Evolutionary conservation across 2,329 filamentous ascomycete genomes (phyloP).

Genomic region (Tolypocladium guangdongense): DNA sequence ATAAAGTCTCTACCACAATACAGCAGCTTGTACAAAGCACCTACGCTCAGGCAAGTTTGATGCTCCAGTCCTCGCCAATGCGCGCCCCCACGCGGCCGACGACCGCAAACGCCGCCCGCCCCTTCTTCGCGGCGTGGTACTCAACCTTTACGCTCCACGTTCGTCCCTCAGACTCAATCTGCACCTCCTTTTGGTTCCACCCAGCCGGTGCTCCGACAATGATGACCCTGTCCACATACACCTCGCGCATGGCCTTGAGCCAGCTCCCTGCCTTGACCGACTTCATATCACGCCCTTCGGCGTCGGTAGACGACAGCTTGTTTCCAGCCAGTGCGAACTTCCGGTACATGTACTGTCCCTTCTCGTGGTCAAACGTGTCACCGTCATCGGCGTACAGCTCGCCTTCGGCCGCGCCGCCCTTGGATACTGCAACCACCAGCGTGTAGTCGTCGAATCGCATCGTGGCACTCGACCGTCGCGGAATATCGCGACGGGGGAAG

Average conservation of each 20-base stretch:
- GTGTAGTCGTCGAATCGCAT: constrained; percentile 97
- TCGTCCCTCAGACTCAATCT: constrained; percentile 41
- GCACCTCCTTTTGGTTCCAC: constrained; percentile 57
- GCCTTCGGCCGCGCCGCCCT: constrained; percentile 53
- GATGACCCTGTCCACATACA: constrained; percentile 74
- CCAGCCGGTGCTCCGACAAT: constrained; percentile 65
- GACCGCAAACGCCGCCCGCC: constrained; percentile 39
- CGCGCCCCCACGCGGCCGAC: constrained; percentile 39
- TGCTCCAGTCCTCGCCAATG: constrained; percentile 44
- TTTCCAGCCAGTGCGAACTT: constrained; percentile 56
- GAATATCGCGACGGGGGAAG: constrained; percentile 78
- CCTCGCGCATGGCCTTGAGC: constrained; percentile 66
- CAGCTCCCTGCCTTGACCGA: constrained; percentile 55
- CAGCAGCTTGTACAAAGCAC: too few relatives aligned
- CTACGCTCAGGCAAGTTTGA: constrained; percentile 16
- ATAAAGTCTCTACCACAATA: neutral
- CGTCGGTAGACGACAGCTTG: constrained; percentile 58
- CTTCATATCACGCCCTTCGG: constrained; percentile 41
- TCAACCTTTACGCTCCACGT: constrained; percentile 48
- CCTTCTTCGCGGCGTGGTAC: constrained; percentile 39
- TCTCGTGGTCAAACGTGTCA: constrained; percentile 78
- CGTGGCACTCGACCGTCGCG: constrained; percentile 71
- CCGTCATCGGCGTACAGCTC: constrained; percentile 89
- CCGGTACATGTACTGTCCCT: constrained; percentile 81
- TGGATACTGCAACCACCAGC: constrained; percentile 62